phyloP scores from a whole-genome alignment of 73 alveolate species.

The Stentor roeselii region DNA sequence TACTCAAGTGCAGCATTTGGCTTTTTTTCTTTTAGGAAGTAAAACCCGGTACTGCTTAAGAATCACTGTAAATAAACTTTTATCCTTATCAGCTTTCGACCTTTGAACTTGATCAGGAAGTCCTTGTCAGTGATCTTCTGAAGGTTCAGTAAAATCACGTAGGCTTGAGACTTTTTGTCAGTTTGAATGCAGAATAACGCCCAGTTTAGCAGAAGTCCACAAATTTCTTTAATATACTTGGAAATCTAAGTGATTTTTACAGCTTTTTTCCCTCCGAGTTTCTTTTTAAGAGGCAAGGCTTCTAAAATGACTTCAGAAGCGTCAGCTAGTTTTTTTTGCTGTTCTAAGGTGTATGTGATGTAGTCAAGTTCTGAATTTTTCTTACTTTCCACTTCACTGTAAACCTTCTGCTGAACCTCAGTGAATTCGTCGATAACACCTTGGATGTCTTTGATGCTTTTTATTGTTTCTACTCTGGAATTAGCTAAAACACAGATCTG shows the following conservation, averaged over 20 bases:
- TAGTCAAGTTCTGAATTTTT: conserved; percentile 14
- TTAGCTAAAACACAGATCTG: too few species aligned
- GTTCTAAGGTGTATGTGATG: not conserved
- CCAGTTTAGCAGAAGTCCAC: not conserved
- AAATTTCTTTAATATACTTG: not conserved
- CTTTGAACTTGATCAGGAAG: not conserved
- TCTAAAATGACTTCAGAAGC: not conserved
- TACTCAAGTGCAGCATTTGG: conserved; percentile 14
- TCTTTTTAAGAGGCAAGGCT: conserved; percentile 1
- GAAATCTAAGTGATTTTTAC: not conserved
- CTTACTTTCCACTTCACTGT: conserved; percentile 23
- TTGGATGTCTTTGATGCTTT: not conserved
- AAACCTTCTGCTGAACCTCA: conserved; percentile 2
- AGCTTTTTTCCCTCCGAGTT: not conserved
- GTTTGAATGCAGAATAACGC: not conserved
- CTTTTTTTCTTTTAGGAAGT: conserved; percentile 7
- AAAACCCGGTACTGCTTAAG: conserved; percentile 7
- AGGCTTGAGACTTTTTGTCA: not conserved
- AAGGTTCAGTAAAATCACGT: not conserved
- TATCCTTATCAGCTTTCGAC: not conserved
- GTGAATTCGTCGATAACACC: not conserved
- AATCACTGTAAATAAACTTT: not conserved
- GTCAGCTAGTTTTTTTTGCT: conserved; percentile 12
- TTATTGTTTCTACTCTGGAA: too few species aligned
- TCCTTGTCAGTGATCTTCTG: not conserved